Base-by-base conservation (phyloP, 768 basidiomycete species). In the Solioccasus polychromus region DNA sequence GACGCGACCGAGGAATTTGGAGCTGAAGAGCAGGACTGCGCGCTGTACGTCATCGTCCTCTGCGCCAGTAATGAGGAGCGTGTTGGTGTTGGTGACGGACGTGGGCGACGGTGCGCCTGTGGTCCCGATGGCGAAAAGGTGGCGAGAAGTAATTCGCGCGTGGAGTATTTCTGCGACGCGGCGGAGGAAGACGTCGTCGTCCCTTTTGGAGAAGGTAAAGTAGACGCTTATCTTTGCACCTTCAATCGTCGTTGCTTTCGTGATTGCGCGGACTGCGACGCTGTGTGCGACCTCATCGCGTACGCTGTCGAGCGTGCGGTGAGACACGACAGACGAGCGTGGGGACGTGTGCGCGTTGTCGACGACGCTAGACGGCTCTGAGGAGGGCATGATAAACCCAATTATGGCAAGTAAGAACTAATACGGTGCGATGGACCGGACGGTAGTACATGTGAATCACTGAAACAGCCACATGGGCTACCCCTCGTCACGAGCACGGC, bases 1-100 rank as follows among this genome's bases (percentile, higher is more conserved):
- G 23, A 87, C 64, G 11, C 84, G 74, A 3, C 80, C 81, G n/a
- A 84, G 68, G 58, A 90, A 85, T 60, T 88, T 88, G 28, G 84
- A 75, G 42, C 71, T 71, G 12, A 76, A 72, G 42, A 89, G 77
- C 8, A 86, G 73, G 20, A 79, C 72, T 1, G 85, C 85, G 18
- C 84, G 79, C 41, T 83, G 77, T n/a, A 88, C 73, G 39, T 77
- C 74, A 8, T 76, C 73, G 10, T 69, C 63, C 1, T 75, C 72
- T 7, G 83, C 78, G 8, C 79, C 79, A 39, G 74, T 76, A 43
- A 89, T 70, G 43, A 88, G 68, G 11, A 89, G 68, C 3, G 73
- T 69, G 50, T 75, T 77, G 47, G 63, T 45, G 9, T 58, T 51
- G 8, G 54, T 53, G 31, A 44, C 6, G 14, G 54, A 54, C 3